Base-by-base conservation (phyloP, 164 flowering plant genomes). In the Paratinospora sagittata region DNA sequence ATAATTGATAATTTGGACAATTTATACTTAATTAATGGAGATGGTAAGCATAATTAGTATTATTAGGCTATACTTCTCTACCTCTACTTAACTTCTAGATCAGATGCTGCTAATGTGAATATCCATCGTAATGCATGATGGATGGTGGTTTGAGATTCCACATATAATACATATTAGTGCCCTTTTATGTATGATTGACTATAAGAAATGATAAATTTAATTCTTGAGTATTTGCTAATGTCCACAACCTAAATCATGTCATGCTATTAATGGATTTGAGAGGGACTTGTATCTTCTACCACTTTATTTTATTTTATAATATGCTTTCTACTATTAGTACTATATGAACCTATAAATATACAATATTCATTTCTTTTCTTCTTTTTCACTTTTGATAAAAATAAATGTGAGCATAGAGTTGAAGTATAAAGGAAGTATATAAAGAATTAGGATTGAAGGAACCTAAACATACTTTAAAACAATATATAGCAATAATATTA, bases 381-480 rank as follows among this genome's bases (percentile, higher is more conserved):
- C 3, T 61, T 39, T 64, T 21, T 19, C 66, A 23, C 66, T 45
- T 36, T 23, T 62, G 24, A 21, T 23, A 8, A 69, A 60, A 61
- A 62, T 14, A 39, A 26, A 70, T 14, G 23, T 14, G 26, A 62
- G 43, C 66, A 39, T 39, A 30, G 66, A 58, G 72, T 17, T 63
- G n/a, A 63, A 63, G 66, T 27, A 27, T 63, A 27, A 63, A 63
- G 37, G 24, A 55, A 55, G 61, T 55, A 55, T 55, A 16, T 55
- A n/a, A 55, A 19, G 61, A 55, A 55, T 55, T 55, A 55, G 61
- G 24, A 55, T 19, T 55, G 61, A 55, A 55, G 61, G 7, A 55
- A 55, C 61, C 61, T 19, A n/a, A 52, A n/a, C 61, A 21, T 43
- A 43, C 24, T n/a, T 55, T n/a, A 55, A 55, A 55, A 55, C 6